Percentiles rank a stretch among this genome's conserved stretches.
Evolutionary conservation across 2,329 filamentous ascomycete genomes (phyloP).

Genomic region (Diaporthe helianthi): DNA sequence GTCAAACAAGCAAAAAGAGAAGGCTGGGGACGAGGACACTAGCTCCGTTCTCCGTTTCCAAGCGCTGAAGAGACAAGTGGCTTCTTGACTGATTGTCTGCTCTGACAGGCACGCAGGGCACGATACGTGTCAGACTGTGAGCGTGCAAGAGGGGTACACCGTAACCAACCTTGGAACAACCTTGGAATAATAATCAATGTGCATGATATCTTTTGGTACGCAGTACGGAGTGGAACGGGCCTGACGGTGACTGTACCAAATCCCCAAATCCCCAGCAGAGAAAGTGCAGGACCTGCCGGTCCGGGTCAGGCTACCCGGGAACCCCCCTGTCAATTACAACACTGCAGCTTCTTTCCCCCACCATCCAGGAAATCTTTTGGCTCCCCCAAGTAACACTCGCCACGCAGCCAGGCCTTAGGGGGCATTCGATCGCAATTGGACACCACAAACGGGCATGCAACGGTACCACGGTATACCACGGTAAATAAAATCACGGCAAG

Average conservation of each 20-base stretch:
- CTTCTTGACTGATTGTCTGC: not conserved
- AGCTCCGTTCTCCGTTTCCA: not conserved
- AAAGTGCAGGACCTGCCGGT: not conserved
- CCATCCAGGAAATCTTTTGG: conserved; percentile 15
- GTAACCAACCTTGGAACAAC: not conserved
- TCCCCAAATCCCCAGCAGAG: not conserved
- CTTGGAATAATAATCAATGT: not conserved
- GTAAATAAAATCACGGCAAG: conserved; percentile 1
- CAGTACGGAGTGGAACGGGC: too few relatives aligned
- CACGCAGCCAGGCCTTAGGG: not conserved
- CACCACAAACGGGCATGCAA: not conserved
- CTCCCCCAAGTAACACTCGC: conserved; percentile 1
- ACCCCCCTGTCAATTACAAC: not conserved
- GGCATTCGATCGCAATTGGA: not conserved
- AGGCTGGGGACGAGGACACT: conserved; percentile 1
- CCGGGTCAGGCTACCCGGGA: not conserved
- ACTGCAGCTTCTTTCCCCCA: not conserved
- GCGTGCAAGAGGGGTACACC: not conserved
- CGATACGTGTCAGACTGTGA: not conserved
- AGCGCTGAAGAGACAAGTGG: not conserved
- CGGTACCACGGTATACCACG: not conserved
- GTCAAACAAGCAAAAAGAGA: not conserved
- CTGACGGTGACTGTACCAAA: too few relatives aligned
- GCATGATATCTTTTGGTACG: too few relatives aligned
- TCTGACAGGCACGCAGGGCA: too few relatives aligned